Evolutionary conservation across 345 rosid genomes (phyloP), one percentile per base, ranked within the genome.

Genomic region (Eucalyptus paniculata): DNA sequence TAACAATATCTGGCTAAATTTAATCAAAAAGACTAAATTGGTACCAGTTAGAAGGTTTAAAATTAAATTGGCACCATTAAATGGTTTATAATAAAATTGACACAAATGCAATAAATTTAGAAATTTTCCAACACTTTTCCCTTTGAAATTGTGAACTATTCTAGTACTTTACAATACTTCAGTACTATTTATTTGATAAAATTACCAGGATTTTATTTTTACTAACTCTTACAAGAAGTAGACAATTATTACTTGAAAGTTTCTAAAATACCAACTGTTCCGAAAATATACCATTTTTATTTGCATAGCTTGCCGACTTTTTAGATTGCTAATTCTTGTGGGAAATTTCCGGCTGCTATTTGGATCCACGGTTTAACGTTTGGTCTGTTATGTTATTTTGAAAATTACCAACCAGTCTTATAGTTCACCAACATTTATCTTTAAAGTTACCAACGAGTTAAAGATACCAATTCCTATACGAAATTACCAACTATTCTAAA

Each of bases 1-100:
- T 21, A 53, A 1, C 1, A 53, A 53, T 2, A 53, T 8, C 0
- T 21, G 0, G 26, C 26, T 53, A 53, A 53, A 53, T 21, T 53
- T 19, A 53, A 53, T 53, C 2, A 19, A 0, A 53, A 53, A 53
- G 5, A 53, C 26, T 53, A 0, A 53, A 53, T 53, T 53, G 58
- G 5, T 21, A 53, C 58, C 1, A 0, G 0, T 53, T 21, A 53
- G 11, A 21, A 53, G 26, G 58, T 53, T 53, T 53, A 53, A 26
- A 53, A 53, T 21, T 53, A 21, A 2, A 53, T 53, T 53, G 11
- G 26, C 26, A 21, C 26, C 26, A 53, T 53, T 4, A 53, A 53
- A 53, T 1, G 0, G 5, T 53, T 53, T 53, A 53, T 53, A 1
- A 21, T 53, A 53, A 53, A 53, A 53, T 53, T 53, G 0, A 2